These are phyloP conservation scores for Endogone sp. DNA, from an alignment of 192 early-diverging fungal genomes.

Conservation along the genomic window DNA sequence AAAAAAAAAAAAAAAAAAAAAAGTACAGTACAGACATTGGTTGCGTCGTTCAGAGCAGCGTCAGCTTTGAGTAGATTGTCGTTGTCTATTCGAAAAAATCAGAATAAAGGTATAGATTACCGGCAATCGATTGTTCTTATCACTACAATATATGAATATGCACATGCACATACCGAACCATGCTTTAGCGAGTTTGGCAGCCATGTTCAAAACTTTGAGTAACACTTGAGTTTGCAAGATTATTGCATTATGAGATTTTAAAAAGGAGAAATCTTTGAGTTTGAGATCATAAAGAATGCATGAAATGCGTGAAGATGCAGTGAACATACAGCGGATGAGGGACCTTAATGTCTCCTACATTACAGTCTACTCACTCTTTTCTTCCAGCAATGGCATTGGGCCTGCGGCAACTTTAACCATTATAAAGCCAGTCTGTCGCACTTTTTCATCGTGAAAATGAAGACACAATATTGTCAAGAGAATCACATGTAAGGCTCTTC, in stretches of 20 bases:
- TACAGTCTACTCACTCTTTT: neutral
- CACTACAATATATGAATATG: too few species aligned
- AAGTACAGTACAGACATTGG: neutral
- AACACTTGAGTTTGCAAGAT: neutral
- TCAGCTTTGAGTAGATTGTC: neutral
- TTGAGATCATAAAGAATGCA: neutral
- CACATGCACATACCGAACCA: neutral
- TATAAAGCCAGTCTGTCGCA: neutral
- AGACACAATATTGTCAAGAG: neutral
- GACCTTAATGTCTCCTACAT: too few species aligned
- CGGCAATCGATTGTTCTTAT: too few species aligned
- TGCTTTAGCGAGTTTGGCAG: neutral
- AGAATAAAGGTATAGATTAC: too few species aligned
- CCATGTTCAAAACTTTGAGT: neutral
- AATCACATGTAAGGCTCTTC: too few species aligned
- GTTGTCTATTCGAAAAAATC: neutral
- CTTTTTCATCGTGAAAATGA: neutral
- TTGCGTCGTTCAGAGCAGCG: neutral
- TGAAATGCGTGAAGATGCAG: neutral
- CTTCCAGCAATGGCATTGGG: neutral
- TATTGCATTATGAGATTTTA: neutral
- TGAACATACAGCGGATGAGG: too few species aligned
- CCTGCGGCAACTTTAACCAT: neutral
- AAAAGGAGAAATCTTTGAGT: neutral
- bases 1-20: too few species aligned